Evolutionary conservation across 345 rosid genomes (phyloP).

Genomic region (Bretschneidera sinensis): DNA sequence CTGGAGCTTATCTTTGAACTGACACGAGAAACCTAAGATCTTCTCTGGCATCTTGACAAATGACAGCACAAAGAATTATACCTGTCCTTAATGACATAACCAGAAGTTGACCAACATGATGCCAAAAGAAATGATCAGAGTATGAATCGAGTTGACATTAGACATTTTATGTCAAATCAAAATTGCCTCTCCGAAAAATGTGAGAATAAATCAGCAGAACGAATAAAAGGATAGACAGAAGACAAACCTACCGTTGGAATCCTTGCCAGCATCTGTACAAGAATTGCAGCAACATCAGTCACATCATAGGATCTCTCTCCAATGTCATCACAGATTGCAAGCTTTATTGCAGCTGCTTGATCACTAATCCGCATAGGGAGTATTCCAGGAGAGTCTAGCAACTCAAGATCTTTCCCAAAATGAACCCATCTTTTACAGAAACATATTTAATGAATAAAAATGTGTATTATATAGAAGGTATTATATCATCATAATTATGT

Average conservation of each 20-base stretch:
- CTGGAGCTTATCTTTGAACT: too few relatives aligned
- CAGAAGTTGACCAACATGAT: neutral
- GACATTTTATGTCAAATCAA: neutral
- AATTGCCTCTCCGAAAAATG: neutral
- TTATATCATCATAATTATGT: too few relatives aligned
- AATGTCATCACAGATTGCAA: conserved; percentile 93
- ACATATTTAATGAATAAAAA: neutral
- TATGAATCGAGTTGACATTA: conserved; percentile 1
- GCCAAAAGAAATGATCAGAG: neutral
- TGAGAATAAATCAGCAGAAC: neutral
- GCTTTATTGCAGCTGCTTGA: conserved; percentile 90
- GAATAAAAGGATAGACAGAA: neutral
- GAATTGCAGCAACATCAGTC: conserved; percentile 80
- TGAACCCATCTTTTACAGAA: conserved; percentile 59
- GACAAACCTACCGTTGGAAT: conserved; percentile 63
- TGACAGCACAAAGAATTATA: too few relatives aligned
- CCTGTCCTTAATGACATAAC: neutral
- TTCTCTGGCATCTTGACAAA: neutral
- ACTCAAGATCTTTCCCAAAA: conserved; percentile 83
- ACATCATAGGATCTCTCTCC: conserved; percentile 91
- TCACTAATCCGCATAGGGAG: conserved; percentile 89
- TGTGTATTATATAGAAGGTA: neutral
- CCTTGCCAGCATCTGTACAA: conserved; percentile 71
- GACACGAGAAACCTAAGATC: neutral
- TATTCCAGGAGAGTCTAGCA: conserved; percentile 90